phyloP scores from a whole-genome alignment of 2,329 filamentous ascomycete species.

The Arthrobotrys megalospora region DNA sequence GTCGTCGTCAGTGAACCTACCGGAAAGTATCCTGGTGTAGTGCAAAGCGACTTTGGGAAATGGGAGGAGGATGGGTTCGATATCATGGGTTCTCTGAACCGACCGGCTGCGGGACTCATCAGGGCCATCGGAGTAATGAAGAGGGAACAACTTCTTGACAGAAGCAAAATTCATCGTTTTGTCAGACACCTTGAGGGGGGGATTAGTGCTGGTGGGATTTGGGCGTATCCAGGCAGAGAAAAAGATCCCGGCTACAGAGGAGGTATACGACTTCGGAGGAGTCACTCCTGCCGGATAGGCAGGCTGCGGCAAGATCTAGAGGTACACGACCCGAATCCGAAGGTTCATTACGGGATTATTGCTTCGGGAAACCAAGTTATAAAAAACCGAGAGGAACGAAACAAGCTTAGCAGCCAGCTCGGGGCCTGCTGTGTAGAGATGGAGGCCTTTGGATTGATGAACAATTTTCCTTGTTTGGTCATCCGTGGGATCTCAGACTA shows the following conservation, averaged over 20 bases:
- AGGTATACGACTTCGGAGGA: neutral
- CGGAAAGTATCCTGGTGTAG: slow-evolving; percentile 6
- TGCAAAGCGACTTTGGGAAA: slow-evolving; percentile 35
- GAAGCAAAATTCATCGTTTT: neutral
- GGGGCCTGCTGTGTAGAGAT: slow-evolving; percentile 29
- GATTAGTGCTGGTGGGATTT: neutral
- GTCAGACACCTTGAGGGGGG: neutral
- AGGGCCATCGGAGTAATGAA: neutral
- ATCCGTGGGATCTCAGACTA: slow-evolving; percentile 30
- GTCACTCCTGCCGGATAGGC: neutral
- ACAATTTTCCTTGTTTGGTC: slow-evolving; percentile 8
- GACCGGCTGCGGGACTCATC: neutral
- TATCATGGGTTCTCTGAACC: neutral
- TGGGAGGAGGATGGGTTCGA: neutral
- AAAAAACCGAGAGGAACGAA: neutral
- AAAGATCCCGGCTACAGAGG: neutral
- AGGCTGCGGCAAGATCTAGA: neutral
- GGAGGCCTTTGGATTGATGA: slow-evolving; percentile 28
- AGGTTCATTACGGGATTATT: slow-evolving; percentile 11
- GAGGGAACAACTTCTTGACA: neutral
- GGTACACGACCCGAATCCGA: neutral
- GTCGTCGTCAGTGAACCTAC: slow-evolving; percentile 1
- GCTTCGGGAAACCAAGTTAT: slow-evolving; percentile 29
- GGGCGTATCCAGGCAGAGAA: neutral
- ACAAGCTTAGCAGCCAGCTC: neutral